Conservation (phyloP, 805 yeast species). For the Groenewaldozyma tartarivorans region DNA sequence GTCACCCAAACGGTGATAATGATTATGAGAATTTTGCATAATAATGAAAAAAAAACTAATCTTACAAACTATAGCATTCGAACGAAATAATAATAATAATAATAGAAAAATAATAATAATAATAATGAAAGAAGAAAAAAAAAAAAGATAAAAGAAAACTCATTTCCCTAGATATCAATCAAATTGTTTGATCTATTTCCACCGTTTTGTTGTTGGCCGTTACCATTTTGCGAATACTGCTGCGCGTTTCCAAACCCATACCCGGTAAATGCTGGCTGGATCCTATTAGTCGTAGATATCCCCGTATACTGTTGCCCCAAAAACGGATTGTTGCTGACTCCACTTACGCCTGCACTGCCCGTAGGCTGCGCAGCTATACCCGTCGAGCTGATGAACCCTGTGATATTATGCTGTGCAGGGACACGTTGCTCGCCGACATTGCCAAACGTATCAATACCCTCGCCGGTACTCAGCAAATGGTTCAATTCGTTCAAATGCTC, state of each 20-base stretch:
- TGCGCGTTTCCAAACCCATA: constrained; percentile 85
- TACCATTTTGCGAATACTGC: constrained; percentile 18
- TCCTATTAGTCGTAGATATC: constrained; percentile 46
- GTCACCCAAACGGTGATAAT: background rate
- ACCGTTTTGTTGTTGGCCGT: constrained; percentile 12
- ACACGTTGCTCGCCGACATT: constrained; percentile 75
- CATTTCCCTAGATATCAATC: constrained; percentile 21
- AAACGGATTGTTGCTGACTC: constrained; percentile 42
- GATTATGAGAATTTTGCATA: background rate
- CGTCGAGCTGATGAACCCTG: constrained; percentile 75
- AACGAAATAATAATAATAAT: background rate
- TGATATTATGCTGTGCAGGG: constrained; percentile 86
- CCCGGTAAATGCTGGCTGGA: constrained; percentile 83
- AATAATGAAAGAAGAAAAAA: constrained; percentile 3
- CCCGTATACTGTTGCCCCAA: constrained; percentile 65
- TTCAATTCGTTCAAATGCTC: constrained; percentile 57
- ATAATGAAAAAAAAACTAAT: no score
- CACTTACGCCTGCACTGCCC: constrained; percentile 15
- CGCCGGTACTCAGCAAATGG: constrained; percentile 69
- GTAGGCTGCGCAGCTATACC: constrained; percentile 35
- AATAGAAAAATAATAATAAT: constrained; percentile 3
- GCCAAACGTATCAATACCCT: constrained; percentile 91
- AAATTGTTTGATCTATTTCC: constrained; percentile 16
- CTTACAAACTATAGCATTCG: background rate
- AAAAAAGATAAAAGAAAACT: constrained; percentile 4